Base-by-base conservation (phyloP, 495 filamentous ascomycete species). In the Endocarpon pusillum region DNA sequence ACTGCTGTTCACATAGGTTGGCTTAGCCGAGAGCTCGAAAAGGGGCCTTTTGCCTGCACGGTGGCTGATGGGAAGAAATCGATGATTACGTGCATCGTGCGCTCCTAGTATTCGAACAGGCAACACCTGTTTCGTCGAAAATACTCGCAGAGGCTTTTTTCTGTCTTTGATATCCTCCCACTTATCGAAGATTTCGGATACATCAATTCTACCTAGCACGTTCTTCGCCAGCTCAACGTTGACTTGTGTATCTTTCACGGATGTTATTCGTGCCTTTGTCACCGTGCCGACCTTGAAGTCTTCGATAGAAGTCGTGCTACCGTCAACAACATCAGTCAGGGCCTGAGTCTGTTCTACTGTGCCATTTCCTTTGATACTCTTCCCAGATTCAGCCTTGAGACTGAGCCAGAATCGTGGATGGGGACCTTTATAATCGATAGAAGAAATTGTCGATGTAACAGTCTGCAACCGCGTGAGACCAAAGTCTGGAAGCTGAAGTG, bases 181-280 rank as follows among this genome's bases (percentile, higher is more conserved):
- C 2, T 62, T 62, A 49, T 94, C 81, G 47, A 85, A 97, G 21
- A 85, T 47, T 45, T 94, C 82, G 8, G 87, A 89, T 0, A 87
- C 67, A 47, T 93, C 84, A 30, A 97, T 73, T 15, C 89, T 79
- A 15, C 87, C 89, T 50, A 87, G 81, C 22, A 94, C 62, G 45
- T 84, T 85, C 46, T 93, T 83, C 26, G 83, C 82, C 36, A 96
- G 64, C 38, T 77, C 71, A 14, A 96, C 82, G 43, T 94, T 94
- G 34, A 97, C 57, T 47, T 96, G 89, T 0, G 85, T 94, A 20
- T 72, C 73, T 52, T 89, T 93, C 41, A 92, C 54, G 6, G 81
- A 81, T 25, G 62, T 63, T 26, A 97, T 71, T 37, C 66, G 75
- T 21, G 78, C 89, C 53, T 86, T 81, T 19, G 77, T 80, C 32